These are phyloP conservation scores for Schoenoplectus triqueter DNA, from an alignment of 202 grass and related monocot genomes.

Conservation along the genomic window DNA sequence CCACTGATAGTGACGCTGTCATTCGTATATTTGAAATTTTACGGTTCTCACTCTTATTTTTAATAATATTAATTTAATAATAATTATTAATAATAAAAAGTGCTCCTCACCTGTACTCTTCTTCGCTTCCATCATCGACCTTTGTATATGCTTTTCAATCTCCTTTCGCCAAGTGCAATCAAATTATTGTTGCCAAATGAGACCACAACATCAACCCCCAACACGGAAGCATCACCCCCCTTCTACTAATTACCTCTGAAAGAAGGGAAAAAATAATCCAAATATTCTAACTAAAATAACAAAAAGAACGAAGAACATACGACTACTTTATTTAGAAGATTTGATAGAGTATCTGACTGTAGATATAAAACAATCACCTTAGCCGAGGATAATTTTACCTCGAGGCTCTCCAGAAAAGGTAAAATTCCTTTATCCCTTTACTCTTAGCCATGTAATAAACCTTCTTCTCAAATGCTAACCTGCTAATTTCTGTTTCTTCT, in stretches of 20 bases:
- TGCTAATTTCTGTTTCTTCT: constrained; percentile 41
- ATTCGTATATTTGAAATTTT: too few species aligned
- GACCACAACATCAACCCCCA: too few species aligned
- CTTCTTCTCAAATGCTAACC: constrained; percentile 69
- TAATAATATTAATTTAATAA: too few species aligned
- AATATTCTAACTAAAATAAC: constrained; percentile 12
- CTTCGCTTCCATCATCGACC: too few species aligned
- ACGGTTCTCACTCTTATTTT: too few species aligned
- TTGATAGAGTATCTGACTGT: constrained; percentile 50
- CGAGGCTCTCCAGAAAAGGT: constrained; percentile 74
- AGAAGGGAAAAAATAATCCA: neutral
- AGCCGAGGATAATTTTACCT: constrained; percentile 73
- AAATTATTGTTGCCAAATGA: too few species aligned
- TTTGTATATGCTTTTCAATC: too few species aligned
- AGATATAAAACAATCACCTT: constrained; percentile 72
- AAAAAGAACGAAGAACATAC: neutral
- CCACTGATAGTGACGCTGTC: too few species aligned
- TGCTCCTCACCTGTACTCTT: too few species aligned
- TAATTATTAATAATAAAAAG: too few species aligned
- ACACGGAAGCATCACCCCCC: too few species aligned
- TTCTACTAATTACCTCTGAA: neutral
- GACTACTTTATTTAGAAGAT: constrained; percentile 62
- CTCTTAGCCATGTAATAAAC: constrained; percentile 87
- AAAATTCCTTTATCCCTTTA: constrained; percentile 61
- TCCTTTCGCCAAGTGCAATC: too few species aligned